Conservation (phyloP, 441 rosid genomes). For the Viola pubescens region DNA sequence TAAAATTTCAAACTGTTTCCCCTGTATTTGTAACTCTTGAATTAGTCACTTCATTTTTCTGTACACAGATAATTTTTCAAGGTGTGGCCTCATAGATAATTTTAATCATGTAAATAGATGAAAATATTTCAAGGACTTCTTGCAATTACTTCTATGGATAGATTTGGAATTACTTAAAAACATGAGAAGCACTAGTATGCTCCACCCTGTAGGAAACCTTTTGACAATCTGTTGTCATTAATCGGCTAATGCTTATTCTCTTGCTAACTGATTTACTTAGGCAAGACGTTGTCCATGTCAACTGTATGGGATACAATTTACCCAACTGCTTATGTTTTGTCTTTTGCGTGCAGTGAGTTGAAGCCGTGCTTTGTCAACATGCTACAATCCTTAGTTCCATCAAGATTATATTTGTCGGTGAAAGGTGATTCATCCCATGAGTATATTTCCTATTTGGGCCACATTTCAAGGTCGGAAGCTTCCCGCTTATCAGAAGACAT, state of each 20-base stretch:
- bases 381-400: conserved; percentile 50
- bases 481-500: conserved; percentile 39
- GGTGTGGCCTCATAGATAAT: too few species aligned
- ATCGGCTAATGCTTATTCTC: background rate
- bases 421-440: conserved; percentile 61
- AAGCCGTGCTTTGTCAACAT: conserved; percentile 29
- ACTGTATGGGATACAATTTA: too few species aligned
- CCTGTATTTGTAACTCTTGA: too few species aligned
- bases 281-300: background rate
- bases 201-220: too few species aligned
- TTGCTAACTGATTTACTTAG: background rate
- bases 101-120: too few species aligned
- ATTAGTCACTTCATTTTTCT: too few species aligned
- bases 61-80: too few species aligned
- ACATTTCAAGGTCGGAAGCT: conserved; percentile 62
- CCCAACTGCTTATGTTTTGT: background rate
- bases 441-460: conserved; percentile 56
- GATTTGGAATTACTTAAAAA: background rate
- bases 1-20: too few species aligned
- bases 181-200: background rate
- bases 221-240: too few species aligned
- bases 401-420: conserved; percentile 42
- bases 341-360: conserved; percentile 40
- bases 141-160: background rate
- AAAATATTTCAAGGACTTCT: too few species aligned